Evolutionary conservation across 768 basidiomycete genomes (phyloP).

Genomic region (Termitomyces sp.): DNA sequence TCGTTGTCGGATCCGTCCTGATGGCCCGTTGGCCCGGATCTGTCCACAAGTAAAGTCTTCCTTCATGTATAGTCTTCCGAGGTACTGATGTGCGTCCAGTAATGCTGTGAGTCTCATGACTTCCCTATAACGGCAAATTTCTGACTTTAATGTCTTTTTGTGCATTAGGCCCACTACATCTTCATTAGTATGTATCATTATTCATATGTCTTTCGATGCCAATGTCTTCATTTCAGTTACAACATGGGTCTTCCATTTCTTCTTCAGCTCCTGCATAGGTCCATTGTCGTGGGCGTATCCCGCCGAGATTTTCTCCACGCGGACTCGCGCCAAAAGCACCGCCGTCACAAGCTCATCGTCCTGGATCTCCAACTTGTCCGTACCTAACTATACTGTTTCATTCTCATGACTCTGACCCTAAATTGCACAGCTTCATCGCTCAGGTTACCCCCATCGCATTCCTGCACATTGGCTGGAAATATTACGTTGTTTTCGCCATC

Average conservation of each 20-base stretch:
- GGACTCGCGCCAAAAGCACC: conserved; percentile 38
- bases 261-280: conserved; percentile 39
- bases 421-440: conserved; percentile 27
- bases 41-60: conserved; percentile 30
- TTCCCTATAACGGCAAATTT: not conserved
- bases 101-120: conserved; percentile 25
- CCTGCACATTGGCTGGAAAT: conserved; percentile 35
- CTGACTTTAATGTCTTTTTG: too few species aligned
- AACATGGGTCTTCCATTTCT: conserved; percentile 44
- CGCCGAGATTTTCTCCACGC: conserved; percentile 38
- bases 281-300: conserved; percentile 42
- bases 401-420: not conserved
- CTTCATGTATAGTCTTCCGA: not conserved
- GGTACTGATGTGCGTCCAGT: conserved; percentile 12
- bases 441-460: conserved; percentile 39
- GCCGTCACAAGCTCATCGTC: conserved; percentile 38
- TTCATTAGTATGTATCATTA: conserved; percentile 34
- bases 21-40: conserved; percentile 39
- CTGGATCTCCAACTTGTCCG: conserved; percentile 40
- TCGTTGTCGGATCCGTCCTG: conserved; percentile 36
- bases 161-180: conserved; percentile 32
- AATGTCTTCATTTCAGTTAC: conserved; percentile 16
- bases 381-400: not conserved
- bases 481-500: conserved; percentile 37
- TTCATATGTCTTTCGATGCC: conserved; percentile 15